phyloP scores from a whole-genome alignment of 2,329 filamentous ascomycete genomes.

The Neodidymelliopsis sp. region DNA sequence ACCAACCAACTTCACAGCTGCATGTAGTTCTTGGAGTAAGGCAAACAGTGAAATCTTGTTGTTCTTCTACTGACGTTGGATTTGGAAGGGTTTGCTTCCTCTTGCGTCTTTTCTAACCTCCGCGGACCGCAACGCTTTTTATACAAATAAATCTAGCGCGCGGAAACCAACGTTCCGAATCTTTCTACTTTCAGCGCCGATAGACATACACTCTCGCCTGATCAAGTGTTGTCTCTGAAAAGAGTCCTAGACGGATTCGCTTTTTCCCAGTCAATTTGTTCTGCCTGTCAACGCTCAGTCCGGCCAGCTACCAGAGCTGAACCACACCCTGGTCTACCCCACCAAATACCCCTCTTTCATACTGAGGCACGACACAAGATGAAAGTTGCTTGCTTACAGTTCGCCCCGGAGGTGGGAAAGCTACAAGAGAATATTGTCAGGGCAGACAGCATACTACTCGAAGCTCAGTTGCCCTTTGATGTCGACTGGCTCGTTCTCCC shows the following conservation, averaged over 20 bases:
- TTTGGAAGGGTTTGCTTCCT: constrained; percentile 5
- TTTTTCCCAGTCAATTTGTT: not conserved
- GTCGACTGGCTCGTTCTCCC: constrained; percentile 77
- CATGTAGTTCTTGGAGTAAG: not conserved
- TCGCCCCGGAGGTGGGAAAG: constrained; percentile 73
- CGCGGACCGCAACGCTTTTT: constrained; percentile 7
- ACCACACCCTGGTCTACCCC: constrained; percentile 10
- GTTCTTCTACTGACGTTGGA: constrained; percentile 12
- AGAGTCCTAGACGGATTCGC: not conserved
- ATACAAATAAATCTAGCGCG: constrained; percentile 14
- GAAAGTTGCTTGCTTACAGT: constrained; percentile 75
- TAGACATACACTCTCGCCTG: not conserved
- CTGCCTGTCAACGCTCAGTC: not conserved
- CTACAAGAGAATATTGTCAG: constrained; percentile 73
- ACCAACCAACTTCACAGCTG: constrained; percentile 15
- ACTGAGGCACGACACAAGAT: constrained; percentile 51
- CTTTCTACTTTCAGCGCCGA: constrained; percentile 10
- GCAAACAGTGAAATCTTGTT: constrained; percentile 2
- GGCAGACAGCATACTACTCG: constrained; percentile 69
- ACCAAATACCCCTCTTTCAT: constrained; percentile 15
- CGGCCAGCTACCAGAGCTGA: not conserved
- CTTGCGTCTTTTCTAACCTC: constrained; percentile 3
- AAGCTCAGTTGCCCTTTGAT: constrained; percentile 51
- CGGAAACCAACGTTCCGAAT: constrained; percentile 17
- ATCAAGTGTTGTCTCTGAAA: not conserved